Base-by-base conservation (phyloP, 768 basidiomycete species). In the Lactarius sanguifluus region DNA sequence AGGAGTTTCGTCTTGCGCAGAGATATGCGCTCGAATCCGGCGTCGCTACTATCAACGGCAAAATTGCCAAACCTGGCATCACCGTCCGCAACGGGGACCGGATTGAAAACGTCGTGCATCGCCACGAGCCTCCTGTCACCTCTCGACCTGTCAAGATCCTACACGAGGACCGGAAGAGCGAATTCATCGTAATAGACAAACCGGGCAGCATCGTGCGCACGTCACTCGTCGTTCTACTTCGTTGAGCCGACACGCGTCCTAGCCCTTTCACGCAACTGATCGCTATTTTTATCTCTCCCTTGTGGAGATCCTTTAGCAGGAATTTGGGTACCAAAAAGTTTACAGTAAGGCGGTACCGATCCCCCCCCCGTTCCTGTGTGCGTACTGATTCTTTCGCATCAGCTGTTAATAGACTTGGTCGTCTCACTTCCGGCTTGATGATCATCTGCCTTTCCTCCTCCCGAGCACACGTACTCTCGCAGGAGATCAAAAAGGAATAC, bases 81-180 rank as follows among this genome's bases (percentile, higher is more conserved):
- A 82, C 96, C 16, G 81, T 99, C 57, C 80, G 80, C 65, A 89
- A 96, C 71, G 94, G 94, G 10, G 96, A 99, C 76, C 82, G 92
- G 32, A 88, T 96, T 59, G 93, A 96, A 93, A 97, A 98, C 72
- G 83, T 96, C 16, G 93, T 96, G 16, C 94, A 96, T 76, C 83
- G 94, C n/a, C 97, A 99, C 74, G 97, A 99, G 77, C 97, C 97
- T 6, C 94, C 97, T 3, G 89, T 99, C 4, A 89, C 95, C 1
- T 86, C 89, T 2, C 89, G 82, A 5, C 91, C 92, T 1, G 86
- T 98, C 62, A 85, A 87, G 69, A 82, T 98, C 43, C 77, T 98
- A 4, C 81, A 88, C 59, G 86, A 89, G 64, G 94, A 98, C 74
- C 80, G 80, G 16, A 86, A 92, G 70, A 86, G 88, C 30, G 84